Evolutionary conservation across 1,284 basidiomycete species (phyloP), one percentile per base, ranked within the genome.

Genomic region (Baeospora myosura): DNA sequence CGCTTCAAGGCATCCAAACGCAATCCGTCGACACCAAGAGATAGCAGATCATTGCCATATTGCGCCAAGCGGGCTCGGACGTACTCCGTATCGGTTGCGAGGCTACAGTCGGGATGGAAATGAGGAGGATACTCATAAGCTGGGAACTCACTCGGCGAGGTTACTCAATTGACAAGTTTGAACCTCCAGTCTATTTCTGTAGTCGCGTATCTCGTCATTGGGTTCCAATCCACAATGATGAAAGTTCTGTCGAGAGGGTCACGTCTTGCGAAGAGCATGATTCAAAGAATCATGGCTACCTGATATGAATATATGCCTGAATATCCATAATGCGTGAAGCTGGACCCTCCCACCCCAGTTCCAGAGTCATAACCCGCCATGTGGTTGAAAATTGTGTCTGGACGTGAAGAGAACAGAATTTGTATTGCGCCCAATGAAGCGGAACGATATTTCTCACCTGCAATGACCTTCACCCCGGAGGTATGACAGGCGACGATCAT

Each of bases 1-100:
- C 79, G 71, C 60, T 83, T 84, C 0, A 79, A 70, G 5, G 81
- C 79, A 55, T 86, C 81, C 26, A 84, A 58, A 0, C 81, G 69
- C 29, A 85, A 60, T 0, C 82, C 82, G 51, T 78, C 77, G 1
- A 76, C 70, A 1, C 80, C 81, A 8, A 84, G 62, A 1, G 73
- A 74, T 20, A 81, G 46, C 2, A 83, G 57, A 41, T 83, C 77
- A 48, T 82, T 79, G 2, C 54, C 74, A 54, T 82, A 82, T 12
- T 60, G 49, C 0, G 77, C 78, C 1, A 83, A 67, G 5, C 65
- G 57, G 0, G 54, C 55, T 23, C 73, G 68, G 16, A 83, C 78
- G 45, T 76, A 72, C 42, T 74, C 71, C 0, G 76, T 78, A 2
- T 79, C 76, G 0, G 81, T 85, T 0, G 69, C 76, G 14, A 78